phyloP scores from a whole-genome alignment of 345 rosid genomes.

The Orychophragmus violaceus region DNA sequence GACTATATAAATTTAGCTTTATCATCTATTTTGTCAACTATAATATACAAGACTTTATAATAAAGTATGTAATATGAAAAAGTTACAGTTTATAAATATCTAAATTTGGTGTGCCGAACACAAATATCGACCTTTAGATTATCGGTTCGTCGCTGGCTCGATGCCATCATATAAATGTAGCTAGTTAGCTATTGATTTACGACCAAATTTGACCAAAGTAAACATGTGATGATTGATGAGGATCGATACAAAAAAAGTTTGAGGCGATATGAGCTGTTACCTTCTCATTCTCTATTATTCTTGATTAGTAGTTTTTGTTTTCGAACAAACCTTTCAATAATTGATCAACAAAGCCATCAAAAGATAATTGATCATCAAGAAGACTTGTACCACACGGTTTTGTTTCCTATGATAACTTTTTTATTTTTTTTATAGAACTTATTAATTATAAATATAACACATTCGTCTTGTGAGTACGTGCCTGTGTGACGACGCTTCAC shows the following conservation, averaged over 20 bases:
- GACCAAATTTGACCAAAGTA: conserved; percentile 10
- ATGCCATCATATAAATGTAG: background rate
- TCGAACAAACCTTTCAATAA: conserved; percentile 11
- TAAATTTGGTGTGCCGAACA: background rate
- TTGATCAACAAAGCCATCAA: conserved; percentile 12
- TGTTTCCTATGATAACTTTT: background rate
- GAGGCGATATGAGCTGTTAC: conserved; percentile 16
- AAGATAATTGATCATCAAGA: conserved; percentile 11
- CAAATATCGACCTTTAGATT: background rate
- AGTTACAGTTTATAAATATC: background rate
- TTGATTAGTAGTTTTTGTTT: conserved; percentile 14
- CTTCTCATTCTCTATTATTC: conserved; percentile 9
- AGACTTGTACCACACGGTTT: conserved; percentile 25
- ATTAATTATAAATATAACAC: background rate
- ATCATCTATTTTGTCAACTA: background rate
- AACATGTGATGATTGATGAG: conserved; percentile 14
- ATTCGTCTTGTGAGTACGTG: background rate
- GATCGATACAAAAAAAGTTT: background rate
- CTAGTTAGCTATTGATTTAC: conserved; percentile 8
- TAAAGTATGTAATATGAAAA: background rate
- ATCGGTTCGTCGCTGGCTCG: background rate
- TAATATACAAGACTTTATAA: background rate
- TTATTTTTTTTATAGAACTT: background rate
- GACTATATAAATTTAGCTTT: background rate
- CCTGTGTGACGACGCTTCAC: background rate